Percentiles rank a stretch among this genome's conserved stretches.
Evolutionary conservation across 176 grass and related monocot species (phyloP).

Genomic region (Triticum aestivum): DNA sequence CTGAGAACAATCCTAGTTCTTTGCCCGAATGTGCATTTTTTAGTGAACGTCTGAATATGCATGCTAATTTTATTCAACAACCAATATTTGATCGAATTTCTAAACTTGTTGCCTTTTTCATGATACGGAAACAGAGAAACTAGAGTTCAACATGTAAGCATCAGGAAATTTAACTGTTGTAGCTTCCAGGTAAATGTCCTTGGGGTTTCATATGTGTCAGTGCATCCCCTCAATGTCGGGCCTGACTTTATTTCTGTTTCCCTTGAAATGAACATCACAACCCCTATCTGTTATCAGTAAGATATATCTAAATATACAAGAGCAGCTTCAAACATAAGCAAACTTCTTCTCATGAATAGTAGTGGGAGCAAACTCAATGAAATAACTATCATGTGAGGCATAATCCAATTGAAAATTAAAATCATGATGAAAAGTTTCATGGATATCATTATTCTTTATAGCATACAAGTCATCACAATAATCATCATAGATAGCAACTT

Average conservation of each 20-base stretch:
- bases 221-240: neutral
- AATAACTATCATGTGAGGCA: no score
- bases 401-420: no score
- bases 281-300: neutral
- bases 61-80: neutral
- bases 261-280: neutral
- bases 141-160: neutral
- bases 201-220: no score
- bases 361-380: no score
- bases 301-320: neutral
- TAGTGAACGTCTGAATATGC: neutral
- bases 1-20: neutral
- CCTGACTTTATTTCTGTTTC: neutral
- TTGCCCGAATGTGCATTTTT: neutral
- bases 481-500: no score
- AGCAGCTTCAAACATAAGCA: neutral
- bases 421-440: no score
- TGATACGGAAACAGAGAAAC: neutral
- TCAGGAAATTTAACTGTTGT: neutral
- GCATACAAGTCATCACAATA: no score
- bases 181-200: neutral
- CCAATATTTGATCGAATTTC: neutral
- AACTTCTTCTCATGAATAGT: no score
- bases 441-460: no score
- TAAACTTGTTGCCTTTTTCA: neutral